Evolutionary conservation across 2,329 filamentous ascomycete species (phyloP).

Genomic region (Venturiaceae sp.): DNA sequence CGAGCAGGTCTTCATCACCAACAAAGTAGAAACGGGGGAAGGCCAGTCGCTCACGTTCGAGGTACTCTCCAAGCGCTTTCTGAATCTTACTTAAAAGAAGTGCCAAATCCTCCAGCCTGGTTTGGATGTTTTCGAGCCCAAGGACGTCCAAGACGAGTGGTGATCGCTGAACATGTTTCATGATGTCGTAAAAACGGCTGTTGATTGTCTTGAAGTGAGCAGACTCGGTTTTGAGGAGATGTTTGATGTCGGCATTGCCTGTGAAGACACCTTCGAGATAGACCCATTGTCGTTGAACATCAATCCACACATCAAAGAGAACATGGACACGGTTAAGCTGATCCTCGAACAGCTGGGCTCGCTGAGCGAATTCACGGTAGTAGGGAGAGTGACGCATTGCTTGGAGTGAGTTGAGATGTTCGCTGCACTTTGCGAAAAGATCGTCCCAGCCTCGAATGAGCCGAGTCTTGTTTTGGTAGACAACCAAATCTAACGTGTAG

Average conservation of each 20-base stretch:
- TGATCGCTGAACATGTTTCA: conserved; percentile 98
- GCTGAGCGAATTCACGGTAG: conserved; percentile 98
- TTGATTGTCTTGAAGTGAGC: conserved; percentile 99
- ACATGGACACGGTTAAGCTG: conserved; percentile 96
- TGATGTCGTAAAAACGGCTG: conserved; percentile 95
- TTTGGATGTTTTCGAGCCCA: conserved; percentile 90
- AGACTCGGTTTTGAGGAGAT: conserved; percentile 90
- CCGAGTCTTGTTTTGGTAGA: conserved; percentile 96
- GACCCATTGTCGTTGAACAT: conserved; percentile 99
- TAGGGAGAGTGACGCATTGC: conserved; percentile 99
- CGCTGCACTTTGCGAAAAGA: conserved; percentile 94
- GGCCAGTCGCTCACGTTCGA: conserved; percentile 93
- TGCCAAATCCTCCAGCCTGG: conserved; percentile 89
- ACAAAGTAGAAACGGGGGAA: conserved; percentile 99
- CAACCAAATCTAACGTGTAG: conserved; percentile 87
- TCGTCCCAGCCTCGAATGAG: conserved; percentile 98
- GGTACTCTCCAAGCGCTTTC: conserved; percentile 94
- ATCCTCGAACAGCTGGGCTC: conserved; percentile 94
- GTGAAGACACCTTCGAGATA: conserved; percentile 99
- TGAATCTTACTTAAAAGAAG: conserved; percentile 98
- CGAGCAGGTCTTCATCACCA: conserved; percentile 92
- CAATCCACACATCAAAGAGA: conserved; percentile 98
- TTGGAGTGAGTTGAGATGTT: conserved; percentile 93
- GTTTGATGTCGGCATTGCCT: conserved; percentile 97
- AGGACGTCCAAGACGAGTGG: conserved; percentile 93